These are phyloP conservation scores for Salisapilia sapeloensis DNA, from an alignment of 352 stramenopile species.

Conservation along the genomic window DNA sequence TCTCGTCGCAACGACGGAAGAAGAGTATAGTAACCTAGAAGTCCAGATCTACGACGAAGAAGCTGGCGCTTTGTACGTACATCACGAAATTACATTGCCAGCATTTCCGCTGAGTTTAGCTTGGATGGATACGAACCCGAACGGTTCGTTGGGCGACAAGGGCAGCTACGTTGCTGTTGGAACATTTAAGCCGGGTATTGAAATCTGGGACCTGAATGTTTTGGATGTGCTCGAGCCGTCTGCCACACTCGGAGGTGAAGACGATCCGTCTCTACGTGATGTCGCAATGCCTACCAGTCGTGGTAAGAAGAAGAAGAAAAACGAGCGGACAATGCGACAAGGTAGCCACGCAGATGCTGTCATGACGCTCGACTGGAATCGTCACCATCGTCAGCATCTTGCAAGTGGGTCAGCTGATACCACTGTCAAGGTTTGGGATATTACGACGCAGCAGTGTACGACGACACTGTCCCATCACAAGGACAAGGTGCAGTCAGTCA, in stretches of 20 bases:
- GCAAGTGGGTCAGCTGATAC: constrained; percentile 94
- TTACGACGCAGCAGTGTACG: constrained; percentile 85
- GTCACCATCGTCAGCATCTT: constrained; percentile 91
- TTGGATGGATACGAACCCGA: constrained; percentile 87
- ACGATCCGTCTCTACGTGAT: constrained; percentile 57
- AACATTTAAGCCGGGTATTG: constrained; percentile 98
- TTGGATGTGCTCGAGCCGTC: constrained; percentile 96
- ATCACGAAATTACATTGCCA: constrained; percentile 99
- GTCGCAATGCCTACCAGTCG: constrained; percentile 62
- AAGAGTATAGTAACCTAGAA: constrained; percentile 97
- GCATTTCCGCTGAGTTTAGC: constrained; percentile 96
- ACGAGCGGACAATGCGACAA: constrained; percentile 60
- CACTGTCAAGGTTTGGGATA: constrained; percentile 95
- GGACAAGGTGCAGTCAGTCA: constrained; percentile 96
- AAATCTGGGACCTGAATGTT: constrained; percentile 99
- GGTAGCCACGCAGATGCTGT: constrained; percentile 96
- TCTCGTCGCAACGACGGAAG: constrained; percentile 93
- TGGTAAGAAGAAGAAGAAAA: constrained; percentile 49
- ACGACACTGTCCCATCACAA: constrained; percentile 95
- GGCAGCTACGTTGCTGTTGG: constrained; percentile 98
- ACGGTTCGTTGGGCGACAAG: constrained; percentile 59
- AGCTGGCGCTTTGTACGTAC: constrained; percentile 95
- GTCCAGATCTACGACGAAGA: constrained; percentile 98
- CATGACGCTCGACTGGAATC: constrained; percentile 97
- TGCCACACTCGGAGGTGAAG: constrained; percentile 88